Evolutionary conservation across 2,329 filamentous ascomycete genomes (phyloP), one percentile per base, ranked within the genome.

Genomic region (Penicillium sp.): DNA sequence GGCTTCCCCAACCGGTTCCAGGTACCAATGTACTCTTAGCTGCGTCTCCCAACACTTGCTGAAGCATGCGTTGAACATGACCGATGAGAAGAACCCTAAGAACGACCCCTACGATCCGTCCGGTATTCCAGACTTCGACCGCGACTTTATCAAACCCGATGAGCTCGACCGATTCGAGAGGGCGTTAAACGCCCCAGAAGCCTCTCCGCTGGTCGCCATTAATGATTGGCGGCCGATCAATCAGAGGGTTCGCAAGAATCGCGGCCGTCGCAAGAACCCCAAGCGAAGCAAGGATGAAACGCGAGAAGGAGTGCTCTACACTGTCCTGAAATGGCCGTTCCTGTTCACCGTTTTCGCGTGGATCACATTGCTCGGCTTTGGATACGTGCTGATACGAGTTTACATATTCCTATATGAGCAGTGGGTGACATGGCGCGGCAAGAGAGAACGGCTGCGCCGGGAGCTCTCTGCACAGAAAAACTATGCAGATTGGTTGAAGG

Each of bases 401-500:
- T 99, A 99, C 76, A 94, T 99, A 61, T 92, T 88, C 75, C 75
- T 90, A 1, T 99, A 97, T 76, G 94, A 99, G 73, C 89, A 96
- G 65, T 89, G 88, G 68, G 81, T 97, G 53, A 89, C 92, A 22
- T 97, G 94, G 93, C 83, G 90, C 39, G 94, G 94, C 5, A 83
- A 82, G 65, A 81, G 92, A 47, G 84, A 96, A 70, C 78, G 74
- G 40, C 76, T 97, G 39, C 81, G 93, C 36, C 80, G 83, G 50
- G 85, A 84, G 45, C 80, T 99, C 72, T 86, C 89, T 51, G 79
- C 79, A 8, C 88, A 92, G 42, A 84, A 80, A 6, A 89, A 81
- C 55, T 97, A 97, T 70, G 75, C 82, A 39, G 90, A 94, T 66
- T 99, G 94, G 94, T 84, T 93, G 6, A 75, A 79, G 6, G 88